Percentiles rank a stretch among this genome's conserved stretches.
phyloP scores from a whole-genome alignment of 2,329 filamentous ascomycete species.

The Didymella glomerata region DNA sequence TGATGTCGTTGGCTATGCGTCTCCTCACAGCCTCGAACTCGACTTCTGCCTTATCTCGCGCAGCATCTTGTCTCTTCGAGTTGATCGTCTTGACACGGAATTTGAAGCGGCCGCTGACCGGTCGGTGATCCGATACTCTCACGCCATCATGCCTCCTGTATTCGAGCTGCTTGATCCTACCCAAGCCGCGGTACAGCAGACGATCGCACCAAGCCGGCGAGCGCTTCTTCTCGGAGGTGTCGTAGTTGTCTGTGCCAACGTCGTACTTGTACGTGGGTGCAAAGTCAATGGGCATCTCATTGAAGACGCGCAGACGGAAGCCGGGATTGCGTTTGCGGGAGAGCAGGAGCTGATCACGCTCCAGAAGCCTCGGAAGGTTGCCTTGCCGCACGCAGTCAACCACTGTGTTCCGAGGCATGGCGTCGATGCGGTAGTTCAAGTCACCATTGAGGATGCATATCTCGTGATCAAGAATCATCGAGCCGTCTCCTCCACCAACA shows the following conservation, averaged over 20 bases:
- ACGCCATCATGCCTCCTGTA: constrained; percentile 86
- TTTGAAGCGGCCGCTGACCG: constrained; percentile 85
- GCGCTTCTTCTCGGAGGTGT: constrained; percentile 92
- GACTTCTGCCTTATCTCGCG: constrained; percentile 77
- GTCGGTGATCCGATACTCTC: constrained; percentile 88
- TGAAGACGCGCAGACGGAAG: constrained; percentile 87
- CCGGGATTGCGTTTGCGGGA: constrained; percentile 88
- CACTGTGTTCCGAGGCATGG: constrained; percentile 92
- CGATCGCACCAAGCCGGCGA: constrained; percentile 97
- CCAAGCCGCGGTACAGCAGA: constrained; percentile 82
- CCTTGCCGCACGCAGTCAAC: constrained; percentile 82
- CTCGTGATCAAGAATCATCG: constrained; percentile 95
- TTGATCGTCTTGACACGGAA: constrained; percentile 85
- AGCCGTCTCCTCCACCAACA: constrained; percentile 90
- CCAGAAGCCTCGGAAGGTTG: constrained; percentile 85
- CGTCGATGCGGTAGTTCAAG: constrained; percentile 97
- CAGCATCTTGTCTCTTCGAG: constrained; percentile 68
- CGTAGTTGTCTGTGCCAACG: constrained; percentile 91
- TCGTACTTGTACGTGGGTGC: constrained; percentile 99
- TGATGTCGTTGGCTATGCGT: constrained; percentile 74
- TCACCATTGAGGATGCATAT: constrained; percentile 97
- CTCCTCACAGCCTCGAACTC: constrained; percentile 77
- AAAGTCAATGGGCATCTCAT: constrained; percentile 90
- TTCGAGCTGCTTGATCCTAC: constrained; percentile 84
- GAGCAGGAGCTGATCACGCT: constrained; percentile 91